phyloP scores from a whole-genome alignment of 225 moss, liverwort and hornwort species.

The Pseudisothecium myosuroides region DNA sequence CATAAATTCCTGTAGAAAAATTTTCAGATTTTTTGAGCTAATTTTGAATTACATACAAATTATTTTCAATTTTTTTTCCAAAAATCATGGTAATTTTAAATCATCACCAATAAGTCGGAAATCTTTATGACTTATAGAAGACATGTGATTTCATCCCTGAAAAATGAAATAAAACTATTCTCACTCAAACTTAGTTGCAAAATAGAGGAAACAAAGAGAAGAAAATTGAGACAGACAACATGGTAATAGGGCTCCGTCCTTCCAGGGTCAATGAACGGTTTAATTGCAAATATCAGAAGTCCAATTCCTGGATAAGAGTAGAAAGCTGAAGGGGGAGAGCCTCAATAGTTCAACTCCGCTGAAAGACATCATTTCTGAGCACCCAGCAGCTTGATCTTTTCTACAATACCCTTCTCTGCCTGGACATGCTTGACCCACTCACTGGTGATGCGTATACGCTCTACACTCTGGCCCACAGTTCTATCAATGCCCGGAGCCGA shows the following conservation, averaged over 20 bases:
- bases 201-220: not conserved
- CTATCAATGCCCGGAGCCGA: slow-evolving; percentile 59
- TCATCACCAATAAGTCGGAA: not conserved
- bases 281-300: not conserved
- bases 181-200: not conserved
- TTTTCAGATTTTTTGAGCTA: not conserved
- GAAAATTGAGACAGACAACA: not conserved
- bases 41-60: not conserved
- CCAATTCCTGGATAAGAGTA: not conserved
- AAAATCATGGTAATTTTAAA: not conserved
- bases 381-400: slow-evolving; percentile 31
- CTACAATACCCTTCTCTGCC: slow-evolving; percentile 35
- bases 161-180: not conserved
- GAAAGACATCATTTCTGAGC: slow-evolving; percentile 12
- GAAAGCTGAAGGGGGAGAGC: not conserved
- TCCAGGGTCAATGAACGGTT: not conserved
- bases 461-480: slow-evolving; percentile 56
- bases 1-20: no score
- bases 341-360: not conserved
- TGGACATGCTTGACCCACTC: slow-evolving; percentile 63
- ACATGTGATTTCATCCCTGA: not conserved
- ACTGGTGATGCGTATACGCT: slow-evolving; percentile 51
- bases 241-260: not conserved
- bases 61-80: not conserved
- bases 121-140: not conserved